These are phyloP conservation scores for Starmerella sirachaensis DNA, from an alignment of 805 yeast species.

Conservation along the genomic window DNA sequence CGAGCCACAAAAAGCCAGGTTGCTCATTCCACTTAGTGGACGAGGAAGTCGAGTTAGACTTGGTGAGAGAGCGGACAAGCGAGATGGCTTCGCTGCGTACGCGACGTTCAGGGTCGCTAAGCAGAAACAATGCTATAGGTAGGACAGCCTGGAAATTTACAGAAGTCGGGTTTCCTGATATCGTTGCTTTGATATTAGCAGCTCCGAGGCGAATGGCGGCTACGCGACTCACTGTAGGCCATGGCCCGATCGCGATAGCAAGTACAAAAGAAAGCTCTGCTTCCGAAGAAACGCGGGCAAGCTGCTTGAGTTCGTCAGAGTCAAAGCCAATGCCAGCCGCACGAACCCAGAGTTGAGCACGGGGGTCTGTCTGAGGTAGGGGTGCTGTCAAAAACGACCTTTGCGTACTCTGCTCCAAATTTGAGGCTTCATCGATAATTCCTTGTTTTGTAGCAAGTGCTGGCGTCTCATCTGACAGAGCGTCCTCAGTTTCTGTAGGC, in stretches of 20 bases:
- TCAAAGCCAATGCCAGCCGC: conserved; percentile 12
- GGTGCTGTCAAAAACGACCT: conserved; percentile 15
- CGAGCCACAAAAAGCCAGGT: conserved; percentile 33
- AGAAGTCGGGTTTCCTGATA: conserved; percentile 12
- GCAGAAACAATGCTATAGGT: conserved; percentile 26
- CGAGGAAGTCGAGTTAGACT: conserved; percentile 18
- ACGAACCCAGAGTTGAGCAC: conserved; percentile 22
- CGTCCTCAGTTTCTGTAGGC: neutral
- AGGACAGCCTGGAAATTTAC: conserved; percentile 30
- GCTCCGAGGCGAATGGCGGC: conserved; percentile 26
- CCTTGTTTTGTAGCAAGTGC: neutral
- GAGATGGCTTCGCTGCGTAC: conserved; percentile 26
- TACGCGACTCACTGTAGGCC: conserved; percentile 29
- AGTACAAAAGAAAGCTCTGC: conserved; percentile 28
- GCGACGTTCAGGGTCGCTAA: conserved; percentile 27
- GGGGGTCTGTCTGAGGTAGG: conserved; percentile 8
- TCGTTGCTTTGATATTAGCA: conserved; percentile 11
- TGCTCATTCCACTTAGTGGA: conserved; percentile 14
- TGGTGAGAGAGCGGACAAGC: conserved; percentile 13
- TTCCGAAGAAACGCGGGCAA: conserved; percentile 19
- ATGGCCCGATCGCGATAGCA: conserved; percentile 28
- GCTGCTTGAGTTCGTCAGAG: conserved; percentile 14
- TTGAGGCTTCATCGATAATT: conserved; percentile 16
- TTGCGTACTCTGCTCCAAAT: conserved; percentile 17
- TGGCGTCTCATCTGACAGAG: neutral